Base-by-base conservation (phyloP, 23 red algal species). In the Gracilariopsis chorda region DNA sequence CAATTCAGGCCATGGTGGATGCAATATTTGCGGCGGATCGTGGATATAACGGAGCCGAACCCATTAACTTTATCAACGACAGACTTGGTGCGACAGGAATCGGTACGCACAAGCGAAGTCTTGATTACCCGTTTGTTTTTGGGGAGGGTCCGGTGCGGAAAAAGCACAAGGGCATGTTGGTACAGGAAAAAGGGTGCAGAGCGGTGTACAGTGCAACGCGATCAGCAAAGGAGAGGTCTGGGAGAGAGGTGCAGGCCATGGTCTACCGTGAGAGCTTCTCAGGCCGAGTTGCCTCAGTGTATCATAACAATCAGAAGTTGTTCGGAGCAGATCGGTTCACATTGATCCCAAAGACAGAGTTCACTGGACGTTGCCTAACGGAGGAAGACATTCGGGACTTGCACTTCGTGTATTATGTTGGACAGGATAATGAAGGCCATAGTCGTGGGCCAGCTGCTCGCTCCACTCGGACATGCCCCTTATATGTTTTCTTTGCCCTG, bases 201-300 rank as follows among this genome's bases (percentile, higher is more conserved):
- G 80, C 80, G 20, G 36, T 84, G 5, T 84, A 84, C 39, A 82
- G 78, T 33, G 55, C 80, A 65, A 59, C 21, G 0, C 30, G 36
- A 64, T 0, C 4, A 9, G 33, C 56, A 30, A 21, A 14, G 9
- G 36, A 14, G 35, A 61, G 27, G 42, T 19, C 25, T 29, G 41
- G 35, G 42, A 63, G 59, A 39, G 24, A 65, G 8, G 23, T 70
- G 23, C 35, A 84, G 39, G 45, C 40, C 0, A 44, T 68, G 23
- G 29, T 48, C 8, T 70, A 84, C 29, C 30, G 36, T 27, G 55
- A 84, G 42, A 43, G 56, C 24, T 84, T 4, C 0, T 84, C 30
- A 2, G 80, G 52, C 24, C 63, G 51, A 1, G 24, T 69, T 12
- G 80, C 55, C 24, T 62, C 80, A 0, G 44, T 84, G 0, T 63